These are phyloP conservation scores for Trichoderma reesei DNA, from an alignment of 495 filamentous ascomycete genomes.

Conservation along the genomic window DNA sequence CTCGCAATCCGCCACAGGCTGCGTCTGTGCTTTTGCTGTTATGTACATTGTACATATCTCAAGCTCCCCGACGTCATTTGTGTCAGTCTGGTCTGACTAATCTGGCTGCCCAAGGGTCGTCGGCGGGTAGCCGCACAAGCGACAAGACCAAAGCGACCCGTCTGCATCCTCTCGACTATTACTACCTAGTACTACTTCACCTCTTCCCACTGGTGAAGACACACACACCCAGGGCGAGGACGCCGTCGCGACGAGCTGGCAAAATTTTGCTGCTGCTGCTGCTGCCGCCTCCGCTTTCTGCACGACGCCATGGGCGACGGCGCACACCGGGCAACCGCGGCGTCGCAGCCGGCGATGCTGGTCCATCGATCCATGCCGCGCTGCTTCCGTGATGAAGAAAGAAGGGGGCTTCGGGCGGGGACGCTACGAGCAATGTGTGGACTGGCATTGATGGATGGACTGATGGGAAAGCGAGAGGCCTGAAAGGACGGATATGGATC, in stretches of 20 bases:
- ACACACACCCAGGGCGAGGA: no score
- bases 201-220: no score
- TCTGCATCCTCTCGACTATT: background rate
- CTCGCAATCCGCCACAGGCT: background rate
- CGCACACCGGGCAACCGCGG: constrained; percentile 1
- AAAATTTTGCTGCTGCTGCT: background rate
- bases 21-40: background rate
- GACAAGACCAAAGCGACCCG: background rate
- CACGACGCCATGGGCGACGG: background rate
- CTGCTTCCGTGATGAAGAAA: background rate
- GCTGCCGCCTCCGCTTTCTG: no score
- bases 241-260: no score
- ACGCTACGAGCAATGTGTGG: no score
- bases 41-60: background rate
- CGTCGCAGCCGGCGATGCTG: constrained; percentile 7
- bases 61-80: background rate
- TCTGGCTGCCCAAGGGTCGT: background rate
- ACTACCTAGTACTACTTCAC: constrained; percentile 1
- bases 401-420: no score
- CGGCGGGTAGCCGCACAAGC: background rate
- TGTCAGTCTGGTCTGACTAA: background rate
- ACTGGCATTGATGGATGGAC: background rate
- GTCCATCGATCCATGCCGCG: background rate
- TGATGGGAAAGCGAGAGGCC: background rate
- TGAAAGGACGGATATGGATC: no score